Evolutionary conservation across 371 early-diverging fungal genomes (phyloP), one percentile per base, ranked within the genome.

Genomic region (Dichotomocladium elegans): DNA sequence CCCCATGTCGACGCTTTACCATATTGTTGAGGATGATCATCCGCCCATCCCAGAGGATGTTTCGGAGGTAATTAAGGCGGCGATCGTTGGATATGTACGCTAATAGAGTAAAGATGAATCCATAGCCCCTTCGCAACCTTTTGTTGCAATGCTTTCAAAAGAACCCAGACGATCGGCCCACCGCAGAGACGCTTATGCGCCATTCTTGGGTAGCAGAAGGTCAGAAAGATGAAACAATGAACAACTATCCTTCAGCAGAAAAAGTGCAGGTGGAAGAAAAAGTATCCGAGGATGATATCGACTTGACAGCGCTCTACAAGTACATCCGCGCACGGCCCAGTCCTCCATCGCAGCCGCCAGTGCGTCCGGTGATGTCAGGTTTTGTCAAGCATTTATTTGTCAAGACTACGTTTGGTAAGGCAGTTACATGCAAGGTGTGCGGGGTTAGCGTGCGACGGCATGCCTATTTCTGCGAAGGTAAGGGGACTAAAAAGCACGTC

Each of bases 1-100:
- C 45, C 75, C 88, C 26, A 91, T 93, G 93, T 81, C 92, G 12
- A 89, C 91, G 9, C 76, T 94, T 40, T 94, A 89, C 67, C 86
- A 83, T 42, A 94, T 94, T 51, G 95, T 94, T 2, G 93, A 94
- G 61, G 94, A 91, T 62, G 81, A 81, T 31, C 59, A 72, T 44
- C 90, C 93, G 25, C 93, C 94, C 10, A 52, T 94, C 7, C 95
- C 94, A 5, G 82, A 76, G 10, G 72, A 75, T 22, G 76, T 90
- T n/a, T 89, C 92, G 21, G 66, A 76, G 19, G 80, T 72, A 73
- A 63, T 6, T 37, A n/a, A n/a, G n/a, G n/a, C n/a, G n/a, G 55
- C 21, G 5, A 37, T 37, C 14, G 15, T 28, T 47, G 41, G 26
- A 30, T 27, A 17, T 33, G 5, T n/a, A 46, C 21, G 24, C 22